Evolutionary conservation across 140 eudicot genomes (phyloP).

Genomic region (Senecio squalidus): DNA sequence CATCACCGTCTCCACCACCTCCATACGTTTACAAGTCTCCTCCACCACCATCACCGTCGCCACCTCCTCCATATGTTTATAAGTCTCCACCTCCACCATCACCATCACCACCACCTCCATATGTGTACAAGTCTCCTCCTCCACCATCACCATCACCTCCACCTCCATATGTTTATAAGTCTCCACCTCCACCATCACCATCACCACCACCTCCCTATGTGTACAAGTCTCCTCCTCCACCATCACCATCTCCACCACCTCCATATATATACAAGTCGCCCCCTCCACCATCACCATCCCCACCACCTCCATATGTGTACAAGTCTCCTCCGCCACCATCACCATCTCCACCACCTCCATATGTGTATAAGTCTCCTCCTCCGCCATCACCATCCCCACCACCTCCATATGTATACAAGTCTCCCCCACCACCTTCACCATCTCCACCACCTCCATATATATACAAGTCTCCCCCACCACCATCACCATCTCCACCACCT

Average conservation of each 20-base stretch:
- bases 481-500: conserved; percentile 18
- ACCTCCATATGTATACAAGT: conserved; percentile 9
- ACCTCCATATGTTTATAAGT: no score
- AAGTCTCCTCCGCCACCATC: not conserved
- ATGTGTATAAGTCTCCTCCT: conserved; percentile 11
- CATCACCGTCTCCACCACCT: no score
- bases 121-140: no score
- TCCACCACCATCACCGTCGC: no score
- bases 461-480: conserved; percentile 12
- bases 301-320: conserved; percentile 19
- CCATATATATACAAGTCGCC: conserved; percentile 16
- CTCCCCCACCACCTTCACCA: conserved; percentile 9
- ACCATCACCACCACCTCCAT: conserved; percentile 20
- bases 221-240: no score
- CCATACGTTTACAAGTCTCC: no score
- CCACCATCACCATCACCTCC: no score
- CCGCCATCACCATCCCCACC: conserved; percentile 17
- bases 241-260: conserved; percentile 20
- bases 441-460: conserved; percentile 17
- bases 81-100: no score
- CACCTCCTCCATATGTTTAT: no score
- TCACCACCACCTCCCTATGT: no score
- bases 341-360: conserved; percentile 11
- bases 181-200: no score
- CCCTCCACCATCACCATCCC: conserved; percentile 13